Conservation (phyloP, 2,329 filamentous ascomycete species). For the Capronia coronata region DNA sequence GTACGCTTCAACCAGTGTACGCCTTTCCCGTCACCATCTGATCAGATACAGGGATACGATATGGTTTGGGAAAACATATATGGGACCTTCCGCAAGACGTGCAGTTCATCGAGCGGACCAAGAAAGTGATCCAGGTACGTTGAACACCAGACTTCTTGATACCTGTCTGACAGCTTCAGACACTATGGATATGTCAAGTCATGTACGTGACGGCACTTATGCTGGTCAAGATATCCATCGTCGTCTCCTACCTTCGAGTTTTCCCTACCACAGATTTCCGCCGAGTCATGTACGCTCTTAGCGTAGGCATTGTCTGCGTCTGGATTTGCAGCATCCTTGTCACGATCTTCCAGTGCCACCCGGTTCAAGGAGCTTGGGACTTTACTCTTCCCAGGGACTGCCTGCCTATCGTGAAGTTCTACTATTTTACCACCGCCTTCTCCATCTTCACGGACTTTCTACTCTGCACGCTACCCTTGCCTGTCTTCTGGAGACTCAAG, state of each 20-base stretch:
- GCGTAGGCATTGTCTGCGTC: constrained; percentile 20
- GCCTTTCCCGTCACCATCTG: not conserved
- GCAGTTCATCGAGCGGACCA: constrained; percentile 19
- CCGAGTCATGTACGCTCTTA: constrained; percentile 21
- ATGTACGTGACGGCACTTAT: constrained; percentile 42
- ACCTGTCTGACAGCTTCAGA: constrained; percentile 26
- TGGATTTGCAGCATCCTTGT: constrained; percentile 38
- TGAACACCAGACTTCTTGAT: not conserved
- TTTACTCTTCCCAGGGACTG: constrained; percentile 36
- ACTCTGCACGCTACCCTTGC: constrained; percentile 48
- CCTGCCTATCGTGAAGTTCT: constrained; percentile 45
- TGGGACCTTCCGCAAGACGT: constrained; percentile 28
- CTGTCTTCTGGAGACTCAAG: constrained; percentile 42
- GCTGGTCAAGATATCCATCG: constrained; percentile 34
- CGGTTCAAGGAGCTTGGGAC: constrained; percentile 39
- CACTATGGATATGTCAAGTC: constrained; percentile 44
- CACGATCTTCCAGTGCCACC: constrained; percentile 43
- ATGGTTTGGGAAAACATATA: constrained; percentile 33
- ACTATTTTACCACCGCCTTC: constrained; percentile 51
- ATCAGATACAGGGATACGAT: constrained; percentile 16
- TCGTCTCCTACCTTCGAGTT: constrained; percentile 32
- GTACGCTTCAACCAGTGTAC: constrained; percentile 6
- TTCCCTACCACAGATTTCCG: constrained; percentile 28
- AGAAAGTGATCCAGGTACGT: constrained; percentile 27
- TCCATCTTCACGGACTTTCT: constrained; percentile 57